Percentiles rank a stretch among this genome's conserved stretches.
Conservation (phyloP, 2,329 filamentous ascomycete genomes). For the Domatiomyces globalis region DNA sequence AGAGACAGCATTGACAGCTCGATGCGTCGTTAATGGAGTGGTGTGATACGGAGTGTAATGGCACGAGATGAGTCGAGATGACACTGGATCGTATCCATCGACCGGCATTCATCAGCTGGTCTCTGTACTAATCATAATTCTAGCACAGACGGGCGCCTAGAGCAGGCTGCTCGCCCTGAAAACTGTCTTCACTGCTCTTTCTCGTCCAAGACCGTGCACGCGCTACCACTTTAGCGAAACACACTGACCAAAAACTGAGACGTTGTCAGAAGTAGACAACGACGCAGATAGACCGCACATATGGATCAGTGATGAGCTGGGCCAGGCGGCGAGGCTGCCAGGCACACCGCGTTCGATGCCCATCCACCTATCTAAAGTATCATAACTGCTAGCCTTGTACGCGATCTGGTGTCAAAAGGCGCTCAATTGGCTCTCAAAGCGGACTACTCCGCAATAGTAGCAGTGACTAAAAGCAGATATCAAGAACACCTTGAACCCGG, state of each 20-base stretch:
- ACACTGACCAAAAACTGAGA: background rate
- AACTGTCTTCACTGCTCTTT: background rate
- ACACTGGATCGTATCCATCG: background rate
- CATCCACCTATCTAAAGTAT: background rate
- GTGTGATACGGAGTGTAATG: background rate
- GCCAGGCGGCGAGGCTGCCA: no score
- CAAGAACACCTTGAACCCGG: no score
- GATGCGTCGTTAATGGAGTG: background rate
- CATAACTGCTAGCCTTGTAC: background rate
- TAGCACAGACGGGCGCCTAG: background rate
- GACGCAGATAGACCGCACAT: no score
- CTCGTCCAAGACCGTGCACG: background rate
- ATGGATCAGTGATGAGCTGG: no score
- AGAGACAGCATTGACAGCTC: background rate
- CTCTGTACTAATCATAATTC: no score
- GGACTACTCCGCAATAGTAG: background rate
- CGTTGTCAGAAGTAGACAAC: no score
- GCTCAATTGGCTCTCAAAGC: background rate
- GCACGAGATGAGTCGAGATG: background rate
- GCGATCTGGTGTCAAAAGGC: background rate
- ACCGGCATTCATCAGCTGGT: no score
- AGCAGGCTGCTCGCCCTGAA: background rate
- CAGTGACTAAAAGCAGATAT: no score
- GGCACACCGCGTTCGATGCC: no score
- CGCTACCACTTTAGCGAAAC: background rate